These are phyloP conservation scores for Bondarzewia mesenterica DNA, from an alignment of 1,284 basidiomycete species.

Conservation along the genomic window DNA sequence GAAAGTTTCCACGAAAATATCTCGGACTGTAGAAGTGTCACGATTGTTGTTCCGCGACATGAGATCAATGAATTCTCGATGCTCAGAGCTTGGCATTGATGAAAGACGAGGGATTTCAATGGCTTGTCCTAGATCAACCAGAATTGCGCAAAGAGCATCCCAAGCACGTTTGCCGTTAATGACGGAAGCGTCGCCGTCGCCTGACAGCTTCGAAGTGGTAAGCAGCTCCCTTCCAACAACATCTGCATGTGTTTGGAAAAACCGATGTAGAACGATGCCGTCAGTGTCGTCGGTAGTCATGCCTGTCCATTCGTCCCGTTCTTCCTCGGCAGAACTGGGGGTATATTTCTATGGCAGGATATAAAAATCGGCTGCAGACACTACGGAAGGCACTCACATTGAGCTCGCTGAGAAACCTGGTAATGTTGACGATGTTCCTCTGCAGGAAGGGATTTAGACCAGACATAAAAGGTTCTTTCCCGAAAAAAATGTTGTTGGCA, in stretches of 20 bases:
- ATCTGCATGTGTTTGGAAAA: conserved; percentile 75
- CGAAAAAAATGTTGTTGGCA: conserved; percentile 89
- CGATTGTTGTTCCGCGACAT: conserved; percentile 63
- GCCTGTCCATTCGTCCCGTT: conserved; percentile 64
- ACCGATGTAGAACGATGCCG: conserved; percentile 73
- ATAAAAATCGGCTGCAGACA: not conserved
- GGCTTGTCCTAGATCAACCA: conserved; percentile 72
- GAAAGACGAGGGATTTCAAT: conserved; percentile 58
- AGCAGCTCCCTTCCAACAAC: conserved; percentile 80
- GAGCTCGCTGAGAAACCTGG: conserved; percentile 76
- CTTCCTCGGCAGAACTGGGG: conserved; percentile 40
- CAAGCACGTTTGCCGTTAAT: conserved; percentile 68
- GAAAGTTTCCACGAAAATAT: conserved; percentile 61
- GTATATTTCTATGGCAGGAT: conserved; percentile 42
- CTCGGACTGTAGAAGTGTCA: conserved; percentile 51
- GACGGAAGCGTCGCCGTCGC: conserved; percentile 49
- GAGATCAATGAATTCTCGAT: conserved; percentile 58
- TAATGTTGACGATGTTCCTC: conserved; percentile 73
- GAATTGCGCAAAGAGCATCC: conserved; percentile 65
- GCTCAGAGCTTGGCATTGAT: conserved; percentile 38
- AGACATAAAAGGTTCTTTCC: conserved; percentile 82
- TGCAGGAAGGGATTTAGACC: conserved; percentile 73
- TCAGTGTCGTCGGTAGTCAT: conserved; percentile 75
- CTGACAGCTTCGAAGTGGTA: conserved; percentile 56
- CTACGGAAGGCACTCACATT: conserved; percentile 40